Percentiles rank a stretch among this genome's conserved stretches.
phyloP scores from a whole-genome alignment of 2,329 filamentous ascomycete genomes.

The Trichophyton simii region DNA sequence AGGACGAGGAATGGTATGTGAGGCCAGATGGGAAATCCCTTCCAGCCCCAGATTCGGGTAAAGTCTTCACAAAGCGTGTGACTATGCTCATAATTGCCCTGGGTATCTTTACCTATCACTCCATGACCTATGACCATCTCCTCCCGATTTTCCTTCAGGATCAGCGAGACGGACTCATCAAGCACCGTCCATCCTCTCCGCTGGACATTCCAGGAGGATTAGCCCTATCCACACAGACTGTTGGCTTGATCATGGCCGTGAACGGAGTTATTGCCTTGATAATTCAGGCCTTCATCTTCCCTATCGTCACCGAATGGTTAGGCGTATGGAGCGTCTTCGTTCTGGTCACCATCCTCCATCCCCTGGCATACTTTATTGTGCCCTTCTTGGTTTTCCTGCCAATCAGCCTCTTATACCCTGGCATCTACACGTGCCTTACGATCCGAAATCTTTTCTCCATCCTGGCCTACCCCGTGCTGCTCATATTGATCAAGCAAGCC shows the following conservation, averaged over 20 bases:
- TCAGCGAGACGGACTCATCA: constrained; percentile 25
- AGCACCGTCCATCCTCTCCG: constrained; percentile 26
- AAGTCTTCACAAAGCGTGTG: constrained; percentile 50
- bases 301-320: constrained; percentile 48
- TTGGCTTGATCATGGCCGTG: constrained; percentile 55
- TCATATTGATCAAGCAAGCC: constrained; percentile 62
- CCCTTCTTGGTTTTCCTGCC: constrained; percentile 54
- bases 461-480: constrained; percentile 53
- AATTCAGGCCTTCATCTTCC: constrained; percentile 61
- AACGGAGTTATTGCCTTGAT: constrained; percentile 61
- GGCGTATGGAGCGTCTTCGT: constrained; percentile 58
- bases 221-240: constrained; percentile 52
- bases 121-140: constrained; percentile 87
- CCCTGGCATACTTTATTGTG: constrained; percentile 54
- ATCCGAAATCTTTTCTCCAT: constrained; percentile 58
- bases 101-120: constrained; percentile 86
- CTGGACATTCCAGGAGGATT: constrained; percentile 53
- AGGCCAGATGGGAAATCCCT: constrained; percentile 12
- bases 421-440: constrained; percentile 53
- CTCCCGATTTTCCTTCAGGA: constrained; percentile 90
- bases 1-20: constrained; percentile 40
- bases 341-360: constrained; percentile 52
- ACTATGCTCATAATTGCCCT: constrained; percentile 67
- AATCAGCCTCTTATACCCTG: constrained; percentile 40
- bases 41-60: constrained; percentile 31